A percentile compares a stretch with the other conserved stretches of the same genome.
Evolutionary conservation across 108 stramenopile species (phyloP).

Genomic region (Aurantiochytrium sp.): DNA sequence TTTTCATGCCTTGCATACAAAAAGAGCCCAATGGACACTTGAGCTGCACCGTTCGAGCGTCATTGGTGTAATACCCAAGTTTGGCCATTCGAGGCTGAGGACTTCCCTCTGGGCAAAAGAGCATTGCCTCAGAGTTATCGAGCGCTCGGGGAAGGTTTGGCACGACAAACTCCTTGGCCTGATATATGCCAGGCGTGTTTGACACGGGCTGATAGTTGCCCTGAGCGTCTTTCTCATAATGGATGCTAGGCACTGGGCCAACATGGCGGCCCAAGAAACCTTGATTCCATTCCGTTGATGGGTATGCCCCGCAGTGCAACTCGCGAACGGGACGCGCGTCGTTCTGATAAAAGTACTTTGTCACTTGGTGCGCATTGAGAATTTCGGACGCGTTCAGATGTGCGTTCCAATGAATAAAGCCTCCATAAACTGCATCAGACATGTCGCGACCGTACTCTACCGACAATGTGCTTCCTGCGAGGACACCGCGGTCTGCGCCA

Average conservation of each 20-base stretch:
- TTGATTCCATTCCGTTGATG: neutral
- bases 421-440: neutral
- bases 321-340: neutral
- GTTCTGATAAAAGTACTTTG: neutral
- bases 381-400: neutral
- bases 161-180: neutral
- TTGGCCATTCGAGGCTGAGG: neutral
- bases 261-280: neutral
- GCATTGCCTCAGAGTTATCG: neutral
- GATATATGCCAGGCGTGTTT: neutral
- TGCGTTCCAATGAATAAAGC: neutral
- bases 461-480: neutral
- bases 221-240: neutral
- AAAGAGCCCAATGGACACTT: constrained; percentile 33
- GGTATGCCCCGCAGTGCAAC: neutral
- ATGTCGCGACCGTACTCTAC: neutral
- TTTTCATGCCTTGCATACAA: constrained; percentile 18
- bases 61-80: neutral
- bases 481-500: neutral
- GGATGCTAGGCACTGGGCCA: neutral
- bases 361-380: neutral
- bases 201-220: neutral
- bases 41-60: neutral
- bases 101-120: neutral
- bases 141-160: neutral